Conservation (phyloP, 495 filamentous ascomycete species). For the Hyaloscypha variabilis region DNA sequence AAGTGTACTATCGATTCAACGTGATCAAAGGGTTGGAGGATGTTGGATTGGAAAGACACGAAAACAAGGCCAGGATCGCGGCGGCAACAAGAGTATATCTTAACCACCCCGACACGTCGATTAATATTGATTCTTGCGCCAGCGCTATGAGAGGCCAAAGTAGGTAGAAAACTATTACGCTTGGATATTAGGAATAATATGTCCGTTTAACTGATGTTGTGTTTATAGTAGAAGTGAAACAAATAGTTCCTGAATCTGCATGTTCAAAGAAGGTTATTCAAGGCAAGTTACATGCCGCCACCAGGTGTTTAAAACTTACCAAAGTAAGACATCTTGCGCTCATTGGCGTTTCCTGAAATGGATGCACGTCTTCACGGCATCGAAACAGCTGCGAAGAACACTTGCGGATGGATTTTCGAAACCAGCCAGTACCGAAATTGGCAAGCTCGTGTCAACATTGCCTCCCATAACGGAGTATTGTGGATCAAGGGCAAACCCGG, state of each 20-base stretch:
- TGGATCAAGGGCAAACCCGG: slow-evolving; percentile 62
- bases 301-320: neutral
- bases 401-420: slow-evolving; percentile 12
- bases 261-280: too few species aligned
- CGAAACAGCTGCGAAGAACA: neutral
- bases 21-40: slow-evolving; percentile 44
- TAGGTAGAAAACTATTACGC: too few species aligned
- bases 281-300: too few species aligned
- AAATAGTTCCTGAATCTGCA: too few species aligned
- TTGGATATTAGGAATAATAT: too few species aligned
- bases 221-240: too few species aligned
- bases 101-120: neutral
- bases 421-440: slow-evolving; percentile 1
- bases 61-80: slow-evolving; percentile 41
- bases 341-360: slow-evolving; percentile 3
- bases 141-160: too few species aligned
- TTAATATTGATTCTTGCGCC: neutral
- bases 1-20: slow-evolving; percentile 49
- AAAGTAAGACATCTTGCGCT: neutral
- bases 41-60: slow-evolving; percentile 43
- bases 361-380: slow-evolving; percentile 6
- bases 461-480: slow-evolving; percentile 44
- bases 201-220: too few species aligned
- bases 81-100: slow-evolving; percentile 35
- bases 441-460: neutral